phyloP scores from a whole-genome alignment of 2,329 filamentous ascomycete species.

The Scorias spongiosa region DNA sequence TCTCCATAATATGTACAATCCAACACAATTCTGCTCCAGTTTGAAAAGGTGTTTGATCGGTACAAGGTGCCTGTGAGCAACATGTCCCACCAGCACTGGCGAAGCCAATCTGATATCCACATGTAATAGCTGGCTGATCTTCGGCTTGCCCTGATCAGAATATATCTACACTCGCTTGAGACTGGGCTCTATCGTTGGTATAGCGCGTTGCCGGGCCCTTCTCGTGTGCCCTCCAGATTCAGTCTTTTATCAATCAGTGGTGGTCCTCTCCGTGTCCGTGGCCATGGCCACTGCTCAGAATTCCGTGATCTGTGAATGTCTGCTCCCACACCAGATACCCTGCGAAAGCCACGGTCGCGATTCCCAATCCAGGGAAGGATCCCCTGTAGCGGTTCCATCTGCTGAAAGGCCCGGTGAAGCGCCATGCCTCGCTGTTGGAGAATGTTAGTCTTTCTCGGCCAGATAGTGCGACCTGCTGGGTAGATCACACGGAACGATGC shows the following conservation, averaged over 20 bases:
- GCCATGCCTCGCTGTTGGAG: constrained; percentile 68
- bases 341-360: constrained; percentile 79
- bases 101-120: too few relatives aligned
- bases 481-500: background rate
- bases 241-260: constrained; percentile 2
- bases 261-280: constrained; percentile 10
- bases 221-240: too few relatives aligned
- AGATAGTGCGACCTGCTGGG: background rate
- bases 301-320: constrained; percentile 50
- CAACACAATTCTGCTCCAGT: too few relatives aligned
- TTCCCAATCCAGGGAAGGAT: constrained; percentile 79
- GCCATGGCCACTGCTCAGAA: constrained; percentile 8
- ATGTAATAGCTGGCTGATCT: too few relatives aligned
- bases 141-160: too few relatives aligned
- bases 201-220: too few relatives aligned
- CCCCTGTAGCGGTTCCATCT: constrained; percentile 79
- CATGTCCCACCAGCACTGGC: too few relatives aligned
- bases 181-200: too few relatives aligned
- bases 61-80: too few relatives aligned
- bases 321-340: constrained; percentile 84
- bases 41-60: too few relatives aligned
- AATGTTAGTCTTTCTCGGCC: constrained; percentile 2
- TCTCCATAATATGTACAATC: too few relatives aligned
- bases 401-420: constrained; percentile 78
- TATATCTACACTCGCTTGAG: too few relatives aligned